phyloP scores from a whole-genome alignment of 2,329 filamentous ascomycete genomes.

The Phoma sp. region DNA sequence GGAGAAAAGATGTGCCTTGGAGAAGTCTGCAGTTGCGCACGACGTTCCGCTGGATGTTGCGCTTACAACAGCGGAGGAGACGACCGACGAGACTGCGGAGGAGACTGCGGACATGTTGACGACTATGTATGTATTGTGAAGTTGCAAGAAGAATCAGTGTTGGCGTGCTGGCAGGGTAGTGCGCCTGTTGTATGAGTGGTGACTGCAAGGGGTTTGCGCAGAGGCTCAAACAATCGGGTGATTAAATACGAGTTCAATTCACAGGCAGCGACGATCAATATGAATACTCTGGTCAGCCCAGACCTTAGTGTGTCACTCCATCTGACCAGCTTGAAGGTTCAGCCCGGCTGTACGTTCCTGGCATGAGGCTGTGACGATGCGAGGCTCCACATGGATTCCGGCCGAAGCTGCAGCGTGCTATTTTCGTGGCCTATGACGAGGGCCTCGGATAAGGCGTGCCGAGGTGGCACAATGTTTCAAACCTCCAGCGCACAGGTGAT shows the following conservation, averaged over 20 bases:
- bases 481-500: neutral
- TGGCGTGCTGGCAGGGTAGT: neutral
- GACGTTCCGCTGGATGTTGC: constrained; percentile 20
- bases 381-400: constrained; percentile 17
- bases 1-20: neutral
- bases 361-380: constrained; percentile 15
- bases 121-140: neutral
- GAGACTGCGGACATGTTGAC: constrained; percentile 24
- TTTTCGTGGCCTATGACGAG: constrained; percentile 9
- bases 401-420: constrained; percentile 14
- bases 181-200: neutral
- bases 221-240: neutral
- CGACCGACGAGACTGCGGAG: constrained; percentile 13
- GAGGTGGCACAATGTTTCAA: constrained; percentile 13
- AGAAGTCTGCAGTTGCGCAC: constrained; percentile 37
- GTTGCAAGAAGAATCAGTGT: neutral
- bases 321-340: constrained; percentile 2
- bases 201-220: neutral
- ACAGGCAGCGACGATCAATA: constrained; percentile 9
- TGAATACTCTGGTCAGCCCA: neutral
- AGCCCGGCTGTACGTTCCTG: constrained; percentile 3
- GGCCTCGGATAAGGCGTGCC: constrained; percentile 13
- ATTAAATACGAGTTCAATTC: constrained; percentile 7
- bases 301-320: constrained; percentile 9
- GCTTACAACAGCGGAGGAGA: constrained; percentile 27